These are phyloP conservation scores for Ophiosphaerella herpotricha DNA, from an alignment of 2,329 filamentous ascomycete genomes.

Conservation along the genomic window DNA sequence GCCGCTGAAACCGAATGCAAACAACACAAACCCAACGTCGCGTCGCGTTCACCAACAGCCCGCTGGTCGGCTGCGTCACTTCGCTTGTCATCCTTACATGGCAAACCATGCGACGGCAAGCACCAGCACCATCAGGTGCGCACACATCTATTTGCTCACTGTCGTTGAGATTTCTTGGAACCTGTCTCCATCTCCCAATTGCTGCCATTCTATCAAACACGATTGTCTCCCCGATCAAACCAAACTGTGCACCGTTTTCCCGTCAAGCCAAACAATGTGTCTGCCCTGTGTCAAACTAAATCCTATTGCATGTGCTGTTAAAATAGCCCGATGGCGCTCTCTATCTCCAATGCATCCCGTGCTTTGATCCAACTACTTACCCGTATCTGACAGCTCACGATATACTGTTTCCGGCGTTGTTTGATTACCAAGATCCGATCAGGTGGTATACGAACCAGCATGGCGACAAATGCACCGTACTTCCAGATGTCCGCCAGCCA, in stretches of 20 bases:
- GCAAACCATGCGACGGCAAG: slow-evolving; percentile 33
- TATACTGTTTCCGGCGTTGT: slow-evolving; percentile 8
- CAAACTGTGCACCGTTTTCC: slow-evolving; percentile 10
- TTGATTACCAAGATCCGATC: slow-evolving; percentile 17
- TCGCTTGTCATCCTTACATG: slow-evolving; percentile 22
- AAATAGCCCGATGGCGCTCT: slow-evolving; percentile 19
- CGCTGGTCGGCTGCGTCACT: slow-evolving; percentile 23
- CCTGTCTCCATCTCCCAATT: slow-evolving; percentile 3
- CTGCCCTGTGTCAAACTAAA: slow-evolving; percentile 20
- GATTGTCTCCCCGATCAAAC: slow-evolving; percentile 1
- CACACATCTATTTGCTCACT: slow-evolving; percentile 5
- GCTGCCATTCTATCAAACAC: slow-evolving; percentile 10
- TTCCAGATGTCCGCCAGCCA: slow-evolving; percentile 40
- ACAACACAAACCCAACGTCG: slow-evolving; percentile 35
- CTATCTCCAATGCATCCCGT: slow-evolving; percentile 9
- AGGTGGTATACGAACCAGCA: slow-evolving; percentile 20
- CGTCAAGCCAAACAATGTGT: slow-evolving; percentile 20
- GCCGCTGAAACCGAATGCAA: slow-evolving; percentile 19
- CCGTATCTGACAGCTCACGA: slow-evolving; percentile 18
- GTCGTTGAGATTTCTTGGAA: neutral
- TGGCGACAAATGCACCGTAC: slow-evolving; percentile 45
- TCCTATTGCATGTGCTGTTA: slow-evolving; percentile 16
- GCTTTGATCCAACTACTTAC: slow-evolving; percentile 27
- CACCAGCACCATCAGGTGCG: slow-evolving; percentile 33
- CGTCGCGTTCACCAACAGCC: slow-evolving; percentile 12